Evolutionary conservation across 345 rosid species (phyloP).

Genomic region (Carallia pectinifolia): DNA sequence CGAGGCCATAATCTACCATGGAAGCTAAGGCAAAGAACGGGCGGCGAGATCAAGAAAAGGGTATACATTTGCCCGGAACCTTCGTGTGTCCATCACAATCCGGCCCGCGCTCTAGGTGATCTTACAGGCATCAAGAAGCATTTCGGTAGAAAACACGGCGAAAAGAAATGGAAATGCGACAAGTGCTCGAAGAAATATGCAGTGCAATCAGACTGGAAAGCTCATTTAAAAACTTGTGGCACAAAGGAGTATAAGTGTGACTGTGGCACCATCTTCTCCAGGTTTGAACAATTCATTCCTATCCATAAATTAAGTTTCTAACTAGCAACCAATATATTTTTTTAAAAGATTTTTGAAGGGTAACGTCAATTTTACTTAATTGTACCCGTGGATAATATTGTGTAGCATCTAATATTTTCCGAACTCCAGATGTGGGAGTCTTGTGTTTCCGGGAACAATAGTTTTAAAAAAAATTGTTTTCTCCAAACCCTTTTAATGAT

Average conservation of each 20-base stretch:
- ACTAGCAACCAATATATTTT: too few species aligned
- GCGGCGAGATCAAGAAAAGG: conserved; percentile 30
- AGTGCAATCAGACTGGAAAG: conserved; percentile 65
- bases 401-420: too few species aligned
- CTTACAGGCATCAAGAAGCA: conserved; percentile 78
- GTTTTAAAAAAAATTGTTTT: too few species aligned
- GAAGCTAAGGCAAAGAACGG: conserved; percentile 35
- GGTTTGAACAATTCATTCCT: conserved; percentile 26
- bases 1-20: conserved; percentile 42
- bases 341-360: too few species aligned
- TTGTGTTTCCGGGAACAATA: too few species aligned
- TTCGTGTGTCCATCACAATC: conserved; percentile 59
- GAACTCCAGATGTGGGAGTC: too few species aligned
- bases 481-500: too few species aligned
- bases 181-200: conserved; percentile 69
- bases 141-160: conserved; percentile 64
- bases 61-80: conserved; percentile 67
- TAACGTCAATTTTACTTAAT: too few species aligned
- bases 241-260: conserved; percentile 67
- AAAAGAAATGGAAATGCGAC: conserved; percentile 67
- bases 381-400: too few species aligned
- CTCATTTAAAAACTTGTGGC: conserved; percentile 68
- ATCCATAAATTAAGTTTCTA: neutral
- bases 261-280: conserved; percentile 58
- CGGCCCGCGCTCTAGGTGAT: conserved; percentile 63